Conservation (phyloP, 108 stramenopile species). For the Pseudonitzschia delicatissima region DNA sequence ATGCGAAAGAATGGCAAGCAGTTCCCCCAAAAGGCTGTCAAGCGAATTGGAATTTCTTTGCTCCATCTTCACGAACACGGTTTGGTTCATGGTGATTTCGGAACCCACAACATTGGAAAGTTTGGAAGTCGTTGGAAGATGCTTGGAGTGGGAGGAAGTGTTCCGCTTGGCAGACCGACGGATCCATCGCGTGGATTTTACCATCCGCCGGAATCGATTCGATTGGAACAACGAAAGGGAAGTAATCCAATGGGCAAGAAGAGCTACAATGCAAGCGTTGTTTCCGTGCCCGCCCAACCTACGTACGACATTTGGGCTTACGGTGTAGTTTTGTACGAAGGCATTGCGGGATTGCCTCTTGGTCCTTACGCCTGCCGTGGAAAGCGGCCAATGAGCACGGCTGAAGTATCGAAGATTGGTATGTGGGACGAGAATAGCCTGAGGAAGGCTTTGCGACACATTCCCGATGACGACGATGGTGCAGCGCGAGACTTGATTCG, state of each 20-base stretch:
- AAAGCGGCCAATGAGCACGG: constrained; percentile 71
- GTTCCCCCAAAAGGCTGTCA: constrained; percentile 80
- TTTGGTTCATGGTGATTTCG: constrained; percentile 85
- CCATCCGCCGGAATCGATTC: constrained; percentile 81
- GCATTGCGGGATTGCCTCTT: constrained; percentile 70
- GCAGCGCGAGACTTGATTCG: constrained; percentile 57
- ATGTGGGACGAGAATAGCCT: constrained; percentile 80
- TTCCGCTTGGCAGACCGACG: constrained; percentile 61
- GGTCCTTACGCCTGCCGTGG: constrained; percentile 81
- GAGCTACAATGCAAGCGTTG: constrained; percentile 53
- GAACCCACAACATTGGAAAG: constrained; percentile 87
- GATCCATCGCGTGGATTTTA: constrained; percentile 85
- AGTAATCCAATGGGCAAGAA: constrained; percentile 47
- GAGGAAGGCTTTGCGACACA: constrained; percentile 57
- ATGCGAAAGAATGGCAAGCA: constrained; percentile 70
- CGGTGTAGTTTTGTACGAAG: constrained; percentile 79
- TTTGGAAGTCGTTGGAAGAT: constrained; percentile 86
- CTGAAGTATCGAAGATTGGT: constrained; percentile 74
- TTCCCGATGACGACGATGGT: constrained; percentile 46
- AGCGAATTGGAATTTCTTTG: constrained; percentile 79
- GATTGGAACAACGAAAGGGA: constrained; percentile 59
- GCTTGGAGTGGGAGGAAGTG: constrained; percentile 81
- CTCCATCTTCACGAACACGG: constrained; percentile 89
- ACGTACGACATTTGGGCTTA: constrained; percentile 87
- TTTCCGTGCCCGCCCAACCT: constrained; percentile 62